A percentile compares a stretch with the other conserved stretches of the same genome.
Evolutionary conservation across 495 filamentous ascomycete genomes (phyloP).

Genomic region (Aspergillus panamensis): DNA sequence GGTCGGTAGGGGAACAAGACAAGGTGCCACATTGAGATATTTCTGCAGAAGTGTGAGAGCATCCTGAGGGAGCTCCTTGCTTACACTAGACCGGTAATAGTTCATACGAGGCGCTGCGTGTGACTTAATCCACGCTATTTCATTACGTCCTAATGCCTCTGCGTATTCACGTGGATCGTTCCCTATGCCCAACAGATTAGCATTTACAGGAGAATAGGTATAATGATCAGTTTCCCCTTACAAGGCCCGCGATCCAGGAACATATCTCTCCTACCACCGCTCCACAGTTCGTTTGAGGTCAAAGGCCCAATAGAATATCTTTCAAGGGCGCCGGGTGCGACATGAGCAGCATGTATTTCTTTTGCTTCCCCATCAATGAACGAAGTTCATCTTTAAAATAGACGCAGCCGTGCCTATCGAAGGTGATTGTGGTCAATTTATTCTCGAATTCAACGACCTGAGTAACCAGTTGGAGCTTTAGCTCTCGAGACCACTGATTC

Average conservation of each 20-base stretch:
- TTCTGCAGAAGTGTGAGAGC: constrained; percentile 15
- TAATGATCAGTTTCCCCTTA: no score
- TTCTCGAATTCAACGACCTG: constrained; percentile 41
- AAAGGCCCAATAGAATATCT: constrained; percentile 26
- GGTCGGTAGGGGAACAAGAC: constrained; percentile 13
- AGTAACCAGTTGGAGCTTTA: constrained; percentile 29
- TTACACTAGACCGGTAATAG: constrained; percentile 20
- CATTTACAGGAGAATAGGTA: background rate
- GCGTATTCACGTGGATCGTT: constrained; percentile 24
- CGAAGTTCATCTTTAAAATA: constrained; percentile 40
- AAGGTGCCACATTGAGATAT: constrained; percentile 18
- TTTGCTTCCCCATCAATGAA: constrained; percentile 21
- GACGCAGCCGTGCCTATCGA: constrained; percentile 38
- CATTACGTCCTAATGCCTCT: constrained; percentile 29
- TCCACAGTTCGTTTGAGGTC: constrained; percentile 23
- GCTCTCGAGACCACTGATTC: constrained; percentile 30
- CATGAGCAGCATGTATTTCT: constrained; percentile 16
- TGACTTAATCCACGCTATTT: constrained; percentile 28
- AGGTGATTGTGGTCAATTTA: constrained; percentile 30
- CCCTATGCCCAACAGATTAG: constrained; percentile 20
- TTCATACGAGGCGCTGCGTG: constrained; percentile 29
- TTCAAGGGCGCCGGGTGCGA: constrained; percentile 3
- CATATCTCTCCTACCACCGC: constrained; percentile 23
- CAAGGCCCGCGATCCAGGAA: constrained; percentile 35
- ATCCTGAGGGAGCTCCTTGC: constrained; percentile 19